These are phyloP conservation scores for Globisporangium takayamanum DNA, from an alignment of 352 stramenopile genomes.

Conservation along the genomic window DNA sequence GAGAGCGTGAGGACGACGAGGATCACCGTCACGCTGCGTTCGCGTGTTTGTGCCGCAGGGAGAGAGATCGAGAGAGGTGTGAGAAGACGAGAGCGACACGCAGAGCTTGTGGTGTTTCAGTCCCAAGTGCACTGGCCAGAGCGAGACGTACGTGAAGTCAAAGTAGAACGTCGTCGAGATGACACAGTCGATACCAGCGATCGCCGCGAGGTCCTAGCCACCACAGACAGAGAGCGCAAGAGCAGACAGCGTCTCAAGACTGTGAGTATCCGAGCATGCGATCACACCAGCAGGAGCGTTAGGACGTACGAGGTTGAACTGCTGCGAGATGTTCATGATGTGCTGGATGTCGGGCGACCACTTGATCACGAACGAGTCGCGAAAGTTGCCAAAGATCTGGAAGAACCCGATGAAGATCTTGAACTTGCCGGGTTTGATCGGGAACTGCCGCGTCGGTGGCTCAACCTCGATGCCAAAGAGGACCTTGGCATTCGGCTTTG, in stretches of 20 bases:
- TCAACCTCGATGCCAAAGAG: constrained; percentile 59
- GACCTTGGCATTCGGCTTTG: constrained; percentile 22
- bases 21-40: constrained; percentile 41
- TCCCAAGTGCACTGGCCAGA: background rate
- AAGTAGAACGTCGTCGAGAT: constrained; percentile 74
- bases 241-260: too few species aligned
- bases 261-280: background rate
- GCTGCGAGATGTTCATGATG: constrained; percentile 56
- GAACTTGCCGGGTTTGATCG: constrained; percentile 60
- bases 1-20: constrained; percentile 36
- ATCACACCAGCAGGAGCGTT: background rate
- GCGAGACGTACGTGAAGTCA: constrained; percentile 50
- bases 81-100: background rate
- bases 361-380: constrained; percentile 57
- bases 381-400: constrained; percentile 78
- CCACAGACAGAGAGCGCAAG: background rate
- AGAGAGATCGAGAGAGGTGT: background rate
- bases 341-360: constrained; percentile 50
- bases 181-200: constrained; percentile 68
- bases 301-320: constrained; percentile 61
- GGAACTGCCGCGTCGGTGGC: constrained; percentile 31
- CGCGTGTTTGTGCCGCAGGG: background rate
- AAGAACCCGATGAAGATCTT: constrained; percentile 83
- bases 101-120: background rate
- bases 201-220: constrained; percentile 57